A percentile compares a stretch with the other conserved stretches of the same genome.
Evolutionary conservation across 768 basidiomycete genomes (phyloP).

Genomic region (Podaxis sp.): DNA sequence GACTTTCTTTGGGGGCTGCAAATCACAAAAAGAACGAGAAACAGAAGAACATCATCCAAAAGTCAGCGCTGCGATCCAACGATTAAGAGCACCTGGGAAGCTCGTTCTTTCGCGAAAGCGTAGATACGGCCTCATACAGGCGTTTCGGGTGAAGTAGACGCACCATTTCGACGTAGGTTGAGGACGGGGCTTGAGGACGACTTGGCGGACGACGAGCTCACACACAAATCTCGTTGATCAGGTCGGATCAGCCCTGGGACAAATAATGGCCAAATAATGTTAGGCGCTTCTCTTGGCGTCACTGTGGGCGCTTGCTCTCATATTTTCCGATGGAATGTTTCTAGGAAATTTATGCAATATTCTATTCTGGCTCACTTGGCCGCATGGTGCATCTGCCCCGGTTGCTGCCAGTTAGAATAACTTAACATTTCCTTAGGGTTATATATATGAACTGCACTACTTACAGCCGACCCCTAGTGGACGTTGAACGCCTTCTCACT

Average conservation of each 20-base stretch:
- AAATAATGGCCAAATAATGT: constrained; percentile 6
- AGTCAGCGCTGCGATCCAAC: constrained; percentile 54
- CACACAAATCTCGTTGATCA: constrained; percentile 13
- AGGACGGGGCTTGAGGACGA: constrained; percentile 33
- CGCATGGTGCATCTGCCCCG: no score
- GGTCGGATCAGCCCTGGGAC: constrained; percentile 8
- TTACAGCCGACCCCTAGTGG: no score
- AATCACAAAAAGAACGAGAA: no score
- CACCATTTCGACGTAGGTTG: constrained; percentile 36
- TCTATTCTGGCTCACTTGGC: no score
- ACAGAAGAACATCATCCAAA: constrained; percentile 37
- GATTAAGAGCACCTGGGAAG: not conserved
- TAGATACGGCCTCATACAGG: not conserved
- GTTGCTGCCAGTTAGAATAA: no score
- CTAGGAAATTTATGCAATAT: no score
- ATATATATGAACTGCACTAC: no score
- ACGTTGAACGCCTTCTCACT: no score
- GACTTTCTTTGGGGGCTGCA: constrained; percentile 80
- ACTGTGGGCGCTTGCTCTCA: not conserved
- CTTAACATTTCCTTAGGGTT: no score
- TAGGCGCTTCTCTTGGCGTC: not conserved
- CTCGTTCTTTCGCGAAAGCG: constrained; percentile 8
- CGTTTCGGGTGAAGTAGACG: constrained; percentile 22
- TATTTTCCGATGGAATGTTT: no score
- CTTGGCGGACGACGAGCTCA: constrained; percentile 25